Base-by-base conservation (phyloP, 768 basidiomycete species). In the Suillus plorans region DNA sequence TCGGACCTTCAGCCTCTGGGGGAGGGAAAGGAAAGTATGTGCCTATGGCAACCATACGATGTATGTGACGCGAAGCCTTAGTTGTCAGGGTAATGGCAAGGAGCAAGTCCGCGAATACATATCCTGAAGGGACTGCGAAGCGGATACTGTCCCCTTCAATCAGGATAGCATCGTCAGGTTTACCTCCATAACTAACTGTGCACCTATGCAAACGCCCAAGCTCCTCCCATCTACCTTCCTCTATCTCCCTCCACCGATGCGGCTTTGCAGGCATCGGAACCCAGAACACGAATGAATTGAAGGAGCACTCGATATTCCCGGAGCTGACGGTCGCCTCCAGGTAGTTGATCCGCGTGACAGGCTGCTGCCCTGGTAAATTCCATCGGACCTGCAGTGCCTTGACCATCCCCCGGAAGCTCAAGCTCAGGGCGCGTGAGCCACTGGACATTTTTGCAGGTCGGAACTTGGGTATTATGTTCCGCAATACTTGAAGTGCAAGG, bases 81-180 rank as follows among this genome's bases (percentile, higher is more conserved):
- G 87, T 69, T 8, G 89, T 82, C 60, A 92, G 79, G 58, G 80
- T 84, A 64, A 84, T 71, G 72, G 94, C 92, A 59, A 91, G 82
- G 55, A 95, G 82, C 59, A 97, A 80, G 37, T 93, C 87, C 4
- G 91, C 84, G 49, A 95, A 76, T 49, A 91, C 76, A 73, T 90
- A 97, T 14, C 88, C 86, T 72, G 85, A 85, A 1, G 96, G 95
- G 42, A 99, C 88, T 22, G 88, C 86, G n/a, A 97, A 70, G 28
- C 86, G 87, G 1, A 86, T 82, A 60, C 87, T 88, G 42, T 92
- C 86, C 22, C 84, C 86, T 31, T 83, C 77, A 60, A 91, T 73
- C 6, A 77, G 71, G 61, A 95, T 76, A 5, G 80, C 77, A n/a
- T 69, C 74, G 16, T 70, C 70, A 42, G 77, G 70, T 18, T 63